phyloP scores from a whole-genome alignment of 306 rosid genomes.

The Dryas octopetala region DNA sequence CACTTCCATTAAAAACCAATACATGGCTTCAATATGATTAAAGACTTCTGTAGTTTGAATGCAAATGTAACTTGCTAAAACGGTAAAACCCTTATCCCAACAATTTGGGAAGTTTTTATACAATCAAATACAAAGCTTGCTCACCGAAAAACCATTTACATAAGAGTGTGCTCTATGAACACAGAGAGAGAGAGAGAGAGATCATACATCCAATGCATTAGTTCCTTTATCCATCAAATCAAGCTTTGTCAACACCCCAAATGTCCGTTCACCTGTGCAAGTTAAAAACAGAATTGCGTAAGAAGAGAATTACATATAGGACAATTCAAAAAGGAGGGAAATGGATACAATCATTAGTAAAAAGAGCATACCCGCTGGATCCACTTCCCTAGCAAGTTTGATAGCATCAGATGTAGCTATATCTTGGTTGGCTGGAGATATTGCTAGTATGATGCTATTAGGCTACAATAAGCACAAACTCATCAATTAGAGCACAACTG shows the following conservation, averaged over 20 bases:
- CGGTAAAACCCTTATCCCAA: not conserved
- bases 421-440: constrained; percentile 94
- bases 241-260: constrained; percentile 91
- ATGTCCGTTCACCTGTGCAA: constrained; percentile 72
- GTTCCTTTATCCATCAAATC: constrained; percentile 99
- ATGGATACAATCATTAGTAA: not conserved
- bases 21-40: not conserved
- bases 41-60: not conserved
- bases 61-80: not conserved
- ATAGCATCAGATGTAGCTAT: constrained; percentile 96
- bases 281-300: constrained; percentile 23
- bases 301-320: constrained; percentile 2
- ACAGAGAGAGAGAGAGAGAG: constrained; percentile 3
- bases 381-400: constrained; percentile 85
- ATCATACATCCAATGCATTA: constrained; percentile 75
- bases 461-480: constrained; percentile 52
- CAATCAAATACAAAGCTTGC: not conserved
- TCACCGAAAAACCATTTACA: not conserved
- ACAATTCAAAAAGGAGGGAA: not conserved
- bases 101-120: not conserved
- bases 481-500: not conserved
- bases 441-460: constrained; percentile 77
- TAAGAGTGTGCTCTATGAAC: not conserved
- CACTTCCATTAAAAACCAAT: not conserved
- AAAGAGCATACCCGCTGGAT: constrained; percentile 58